These are phyloP conservation scores for Maudiozyma saulgeensis DNA, from an alignment of 805 yeast genomes.

Conservation along the genomic window DNA sequence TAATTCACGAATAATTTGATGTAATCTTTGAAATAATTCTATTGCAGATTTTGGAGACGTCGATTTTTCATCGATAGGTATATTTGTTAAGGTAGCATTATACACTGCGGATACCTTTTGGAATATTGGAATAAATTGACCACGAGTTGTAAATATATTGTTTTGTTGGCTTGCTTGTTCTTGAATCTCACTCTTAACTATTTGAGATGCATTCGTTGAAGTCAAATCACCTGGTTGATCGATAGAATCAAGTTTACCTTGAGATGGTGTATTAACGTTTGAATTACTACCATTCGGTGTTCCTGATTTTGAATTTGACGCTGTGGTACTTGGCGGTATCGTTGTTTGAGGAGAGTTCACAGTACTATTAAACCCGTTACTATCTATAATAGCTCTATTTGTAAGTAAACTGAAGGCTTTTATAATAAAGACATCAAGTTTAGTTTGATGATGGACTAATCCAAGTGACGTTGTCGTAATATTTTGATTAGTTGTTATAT, in stretches of 20 bases:
- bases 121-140: conserved; percentile 16
- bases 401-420: conserved; percentile 18
- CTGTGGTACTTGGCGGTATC: background rate
- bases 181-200: background rate
- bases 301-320: background rate
- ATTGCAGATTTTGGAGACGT: conserved; percentile 28
- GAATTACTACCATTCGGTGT: background rate
- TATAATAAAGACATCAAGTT: conserved; percentile 23
- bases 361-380: conserved; percentile 11
- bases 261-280: background rate
- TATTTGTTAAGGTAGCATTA: conserved; percentile 19
- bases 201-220: background rate
- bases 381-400: conserved; percentile 14
- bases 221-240: background rate
- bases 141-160: background rate
- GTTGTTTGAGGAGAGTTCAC: conserved; percentile 15
- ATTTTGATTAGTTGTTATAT: background rate
- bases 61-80: conserved; percentile 22
- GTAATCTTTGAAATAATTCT: conserved; percentile 27
- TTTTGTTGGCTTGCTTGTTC: background rate
- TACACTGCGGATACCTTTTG: conserved; percentile 22
- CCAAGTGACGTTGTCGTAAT: conserved; percentile 2
- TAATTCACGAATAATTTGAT: conserved; percentile 28
- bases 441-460: conserved; percentile 17
- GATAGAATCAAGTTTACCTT: background rate